Base-by-base conservation (phyloP, 2,329 filamentous ascomycete genomes). In the Pestalotiopsis sp. region DNA sequence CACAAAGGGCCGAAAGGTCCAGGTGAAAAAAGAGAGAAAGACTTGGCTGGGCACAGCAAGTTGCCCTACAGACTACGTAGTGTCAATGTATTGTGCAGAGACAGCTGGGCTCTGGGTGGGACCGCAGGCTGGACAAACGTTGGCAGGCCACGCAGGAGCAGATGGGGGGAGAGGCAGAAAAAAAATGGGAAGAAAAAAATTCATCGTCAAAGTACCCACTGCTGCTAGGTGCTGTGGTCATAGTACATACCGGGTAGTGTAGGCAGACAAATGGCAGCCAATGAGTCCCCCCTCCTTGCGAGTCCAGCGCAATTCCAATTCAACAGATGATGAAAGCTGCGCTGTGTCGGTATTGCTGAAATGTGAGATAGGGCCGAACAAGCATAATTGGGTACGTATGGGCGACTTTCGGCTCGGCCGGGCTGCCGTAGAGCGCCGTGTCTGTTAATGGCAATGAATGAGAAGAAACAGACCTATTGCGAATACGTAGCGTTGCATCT, bases 61-160 rank as follows among this genome's bases (percentile, higher is more conserved):
- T 49, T 49, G 41, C 41, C 31, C 31, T 36, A 36, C 31, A 36
- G 31, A 9, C 31, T 36, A 36, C 31, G 31, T 36, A 36, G 7
- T 36, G 31, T 9, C 31, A 36, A 36, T 36, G 31, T 36, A n/a
- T 49, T 49, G 41, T n/a, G 13, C n/a, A 14, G 41, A n/a, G 41
- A 58, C 56, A 58, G n/a, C 61, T 63, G 59, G 59, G 31, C 25
- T 36, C 31, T 41, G 36, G 23, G 61, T 41, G 61, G 61, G 25
- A n/a, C 61, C 14, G 14, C 31, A 36, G 38, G 38, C 38, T 41
- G 61, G 61, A 31, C 41, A 36, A 63, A 65, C 63, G 45, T 38
- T 65, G 45, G 39, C 63, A 65, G 63, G n/a, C 63, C n/a, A n/a
- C 41, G 41, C 41, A 49, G 41, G 31, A 49, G n/a, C n/a, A 49